Percentiles rank a stretch among this genome's conserved stretches.
Evolutionary conservation across 2,329 filamentous ascomycete genomes (phyloP).

Genomic region (Cladophialophora exuberans): DNA sequence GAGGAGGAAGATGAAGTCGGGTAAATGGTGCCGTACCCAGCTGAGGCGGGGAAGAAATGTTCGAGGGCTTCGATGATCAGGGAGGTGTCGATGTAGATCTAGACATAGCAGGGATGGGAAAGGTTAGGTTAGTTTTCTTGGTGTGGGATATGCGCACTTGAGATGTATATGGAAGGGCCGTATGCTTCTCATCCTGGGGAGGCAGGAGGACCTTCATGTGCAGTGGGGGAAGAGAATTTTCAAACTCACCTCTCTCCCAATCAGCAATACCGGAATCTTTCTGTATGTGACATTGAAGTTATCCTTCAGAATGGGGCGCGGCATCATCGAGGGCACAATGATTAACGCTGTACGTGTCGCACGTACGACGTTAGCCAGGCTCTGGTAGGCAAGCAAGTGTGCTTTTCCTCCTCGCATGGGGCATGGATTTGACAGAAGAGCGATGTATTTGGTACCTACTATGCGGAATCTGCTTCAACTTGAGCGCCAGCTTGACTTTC

Average conservation of each 20-base stretch:
- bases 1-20: no score
- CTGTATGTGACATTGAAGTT: conserved; percentile 68
- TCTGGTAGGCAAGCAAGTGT: not conserved
- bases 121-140: no score
- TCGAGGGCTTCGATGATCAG: conserved; percentile 29
- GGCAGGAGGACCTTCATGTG: no score
- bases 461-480: conserved; percentile 30
- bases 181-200: no score
- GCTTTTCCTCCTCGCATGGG: not conserved
- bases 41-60: conserved; percentile 17
- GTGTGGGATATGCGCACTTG: no score
- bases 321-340: conserved; percentile 59
- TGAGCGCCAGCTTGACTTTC: conserved; percentile 26
- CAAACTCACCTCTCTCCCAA: conserved; percentile 57
- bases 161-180: not conserved
- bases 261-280: conserved; percentile 68
- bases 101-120: not conserved
- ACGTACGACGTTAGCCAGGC: not conserved
- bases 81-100: conserved; percentile 32
- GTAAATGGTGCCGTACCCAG: conserved; percentile 23
- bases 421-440: not conserved
- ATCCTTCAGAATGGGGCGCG: conserved; percentile 63
- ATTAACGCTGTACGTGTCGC: conserved; percentile 19
- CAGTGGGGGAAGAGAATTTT: no score
- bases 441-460: conserved; percentile 8